These are phyloP conservation scores for Litchi chinensis DNA, from an alignment of 345 rosid species.

Conservation along the genomic window DNA sequence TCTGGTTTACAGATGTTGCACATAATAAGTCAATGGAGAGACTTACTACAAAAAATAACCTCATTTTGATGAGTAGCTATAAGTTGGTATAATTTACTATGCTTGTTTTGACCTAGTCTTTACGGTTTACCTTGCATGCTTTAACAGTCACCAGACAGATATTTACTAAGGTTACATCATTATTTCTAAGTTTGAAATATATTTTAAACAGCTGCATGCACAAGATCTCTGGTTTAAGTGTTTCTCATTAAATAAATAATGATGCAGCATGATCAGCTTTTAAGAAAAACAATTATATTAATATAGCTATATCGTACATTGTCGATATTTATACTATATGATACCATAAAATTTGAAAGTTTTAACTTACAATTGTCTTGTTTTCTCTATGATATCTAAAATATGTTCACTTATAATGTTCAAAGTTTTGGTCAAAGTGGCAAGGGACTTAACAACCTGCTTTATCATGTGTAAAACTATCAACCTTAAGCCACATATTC, in stretches of 20 bases:
- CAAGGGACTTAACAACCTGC: neutral
- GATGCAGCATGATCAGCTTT: neutral
- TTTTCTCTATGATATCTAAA: neutral
- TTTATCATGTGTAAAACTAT: neutral
- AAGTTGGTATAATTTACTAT: neutral
- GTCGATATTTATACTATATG: neutral
- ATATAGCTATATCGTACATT: neutral
- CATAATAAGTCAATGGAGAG: neutral
- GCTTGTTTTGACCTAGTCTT: too few relatives aligned
- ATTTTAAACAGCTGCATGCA: too few relatives aligned
- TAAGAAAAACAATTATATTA: too few relatives aligned
- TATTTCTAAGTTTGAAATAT: too few relatives aligned
- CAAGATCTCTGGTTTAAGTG: too few relatives aligned
- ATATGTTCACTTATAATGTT: neutral
- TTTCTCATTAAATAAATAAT: too few relatives aligned
- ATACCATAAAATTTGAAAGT: neutral
- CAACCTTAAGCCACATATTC: neutral
- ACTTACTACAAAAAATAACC: neutral
- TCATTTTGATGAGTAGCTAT: neutral
- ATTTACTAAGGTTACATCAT: too few relatives aligned
- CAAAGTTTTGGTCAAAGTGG: neutral
- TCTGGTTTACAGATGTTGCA: neutral
- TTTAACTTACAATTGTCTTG: neutral
- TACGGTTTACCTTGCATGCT: neutral
- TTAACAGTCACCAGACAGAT: neutral